Conservation (phyloP, 2,329 filamentous ascomycete species). For the Aspergillus caelatus region DNA sequence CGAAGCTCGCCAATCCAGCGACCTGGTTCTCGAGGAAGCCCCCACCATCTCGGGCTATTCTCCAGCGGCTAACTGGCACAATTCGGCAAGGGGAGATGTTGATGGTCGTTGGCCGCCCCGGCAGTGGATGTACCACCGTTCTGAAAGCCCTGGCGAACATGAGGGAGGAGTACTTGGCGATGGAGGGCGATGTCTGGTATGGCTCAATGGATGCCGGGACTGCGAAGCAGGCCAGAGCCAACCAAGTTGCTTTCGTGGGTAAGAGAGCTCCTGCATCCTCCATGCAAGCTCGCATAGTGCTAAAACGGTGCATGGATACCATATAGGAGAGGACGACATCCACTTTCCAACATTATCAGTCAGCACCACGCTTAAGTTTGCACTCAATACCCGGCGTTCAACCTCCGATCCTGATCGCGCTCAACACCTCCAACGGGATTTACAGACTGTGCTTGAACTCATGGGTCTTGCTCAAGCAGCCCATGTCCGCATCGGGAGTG, state of each 20-base stretch:
- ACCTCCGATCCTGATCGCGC: neutral
- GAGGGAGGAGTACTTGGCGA: slow-evolving; percentile 58
- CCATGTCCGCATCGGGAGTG: slow-evolving; percentile 77
- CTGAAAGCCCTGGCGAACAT: slow-evolving; percentile 68
- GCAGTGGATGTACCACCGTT: slow-evolving; percentile 70
- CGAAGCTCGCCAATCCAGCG: neutral
- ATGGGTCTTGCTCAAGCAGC: slow-evolving; percentile 6
- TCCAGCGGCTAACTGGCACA: neutral
- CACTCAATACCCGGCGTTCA: neutral
- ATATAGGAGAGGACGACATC: neutral
- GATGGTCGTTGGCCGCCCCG: slow-evolving; percentile 74
- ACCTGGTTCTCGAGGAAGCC: neutral
- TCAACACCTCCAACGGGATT: neutral
- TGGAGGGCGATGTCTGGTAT: slow-evolving; percentile 64
- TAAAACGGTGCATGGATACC: neutral
- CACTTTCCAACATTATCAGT: slow-evolving; percentile 43
- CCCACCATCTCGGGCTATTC: neutral
- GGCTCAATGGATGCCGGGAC: neutral
- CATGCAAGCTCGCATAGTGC: neutral
- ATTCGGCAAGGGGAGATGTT: slow-evolving; percentile 64
- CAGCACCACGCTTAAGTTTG: slow-evolving; percentile 2
- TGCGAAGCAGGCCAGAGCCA: neutral
- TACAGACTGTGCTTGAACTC: neutral
- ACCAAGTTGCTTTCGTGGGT: neutral
- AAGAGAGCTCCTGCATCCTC: neutral